A percentile compares a stretch with the other conserved stretches of the same genome.
phyloP scores from a whole-genome alignment of 495 filamentous ascomycete genomes.

The Evernia prunastri region DNA sequence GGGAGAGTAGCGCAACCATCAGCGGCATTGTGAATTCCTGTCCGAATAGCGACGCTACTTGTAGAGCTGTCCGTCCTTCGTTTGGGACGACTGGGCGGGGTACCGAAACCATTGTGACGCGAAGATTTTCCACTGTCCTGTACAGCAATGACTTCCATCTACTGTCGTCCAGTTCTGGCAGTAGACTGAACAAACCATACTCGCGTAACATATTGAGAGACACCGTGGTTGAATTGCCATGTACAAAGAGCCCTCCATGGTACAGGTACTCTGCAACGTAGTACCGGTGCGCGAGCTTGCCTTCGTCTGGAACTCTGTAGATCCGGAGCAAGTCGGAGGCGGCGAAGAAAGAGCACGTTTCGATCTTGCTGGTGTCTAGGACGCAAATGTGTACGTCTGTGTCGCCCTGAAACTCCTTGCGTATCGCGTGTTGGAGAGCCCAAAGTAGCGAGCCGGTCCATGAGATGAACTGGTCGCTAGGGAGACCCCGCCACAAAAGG shows the following conservation, averaged over 20 bases:
- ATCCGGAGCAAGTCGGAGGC: background rate
- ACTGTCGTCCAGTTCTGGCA: conserved; percentile 1
- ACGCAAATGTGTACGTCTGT: background rate
- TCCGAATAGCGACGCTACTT: background rate
- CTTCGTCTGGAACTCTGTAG: background rate
- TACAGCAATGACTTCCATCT: background rate
- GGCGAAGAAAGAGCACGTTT: background rate
- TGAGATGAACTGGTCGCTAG: background rate
- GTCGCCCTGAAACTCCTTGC: background rate
- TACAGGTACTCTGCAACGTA: background rate
- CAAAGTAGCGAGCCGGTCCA: conserved; percentile 6
- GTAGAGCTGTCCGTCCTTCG: background rate
- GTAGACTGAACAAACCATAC: background rate
- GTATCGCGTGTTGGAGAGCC: background rate
- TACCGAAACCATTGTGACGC: background rate
- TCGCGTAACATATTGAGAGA: background rate
- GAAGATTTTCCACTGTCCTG: background rate
- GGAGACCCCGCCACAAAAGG: background rate
- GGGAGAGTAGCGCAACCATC: background rate
- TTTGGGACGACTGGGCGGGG: background rate
- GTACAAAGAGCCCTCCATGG: background rate
- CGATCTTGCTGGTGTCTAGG: background rate
- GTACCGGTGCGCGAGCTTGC: background rate
- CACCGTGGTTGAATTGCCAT: background rate
- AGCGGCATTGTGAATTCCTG: background rate